Conservation (phyloP, 2,329 filamentous ascomycete species). For the Colletotrichum sp. region DNA sequence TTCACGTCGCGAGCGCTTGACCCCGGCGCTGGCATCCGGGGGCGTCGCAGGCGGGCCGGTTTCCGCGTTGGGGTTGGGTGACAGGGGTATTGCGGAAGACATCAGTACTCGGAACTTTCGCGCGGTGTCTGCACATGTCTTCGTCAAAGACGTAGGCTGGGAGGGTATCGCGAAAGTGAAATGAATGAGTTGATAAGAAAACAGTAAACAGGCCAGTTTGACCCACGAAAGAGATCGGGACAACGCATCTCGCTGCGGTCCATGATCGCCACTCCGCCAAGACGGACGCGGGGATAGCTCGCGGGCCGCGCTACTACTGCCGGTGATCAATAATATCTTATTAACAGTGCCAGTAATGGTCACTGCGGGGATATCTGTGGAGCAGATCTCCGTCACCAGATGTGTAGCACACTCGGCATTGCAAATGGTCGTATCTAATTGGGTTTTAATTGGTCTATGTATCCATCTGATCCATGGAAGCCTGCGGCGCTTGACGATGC, state of each 20-base stretch:
- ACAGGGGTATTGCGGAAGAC: neutral
- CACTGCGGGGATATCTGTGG: neutral
- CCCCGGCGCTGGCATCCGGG: neutral
- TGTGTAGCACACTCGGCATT: neutral
- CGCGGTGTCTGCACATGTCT: neutral
- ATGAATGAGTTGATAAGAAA: neutral
- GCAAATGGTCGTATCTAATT: neutral
- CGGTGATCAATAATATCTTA: slow-evolving; percentile 5
- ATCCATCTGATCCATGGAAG: neutral
- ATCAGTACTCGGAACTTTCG: neutral
- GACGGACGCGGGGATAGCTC: neutral
- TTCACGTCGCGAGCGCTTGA: neutral
- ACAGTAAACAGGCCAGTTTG: neutral
- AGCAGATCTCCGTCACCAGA: neutral
- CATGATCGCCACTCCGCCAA: neutral
- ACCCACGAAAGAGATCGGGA: neutral
- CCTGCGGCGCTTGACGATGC: neutral
- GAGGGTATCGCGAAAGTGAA: neutral
- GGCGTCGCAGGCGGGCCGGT: neutral
- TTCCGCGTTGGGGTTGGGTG: neutral
- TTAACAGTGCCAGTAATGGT: neutral
- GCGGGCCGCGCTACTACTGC: neutral
- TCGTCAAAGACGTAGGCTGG: neutral
- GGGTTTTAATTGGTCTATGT: neutral
- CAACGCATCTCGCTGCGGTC: neutral